Evolutionary conservation across 352 stramenopile species (phyloP).

Genomic region (Globisporangium paroecandrum): DNA sequence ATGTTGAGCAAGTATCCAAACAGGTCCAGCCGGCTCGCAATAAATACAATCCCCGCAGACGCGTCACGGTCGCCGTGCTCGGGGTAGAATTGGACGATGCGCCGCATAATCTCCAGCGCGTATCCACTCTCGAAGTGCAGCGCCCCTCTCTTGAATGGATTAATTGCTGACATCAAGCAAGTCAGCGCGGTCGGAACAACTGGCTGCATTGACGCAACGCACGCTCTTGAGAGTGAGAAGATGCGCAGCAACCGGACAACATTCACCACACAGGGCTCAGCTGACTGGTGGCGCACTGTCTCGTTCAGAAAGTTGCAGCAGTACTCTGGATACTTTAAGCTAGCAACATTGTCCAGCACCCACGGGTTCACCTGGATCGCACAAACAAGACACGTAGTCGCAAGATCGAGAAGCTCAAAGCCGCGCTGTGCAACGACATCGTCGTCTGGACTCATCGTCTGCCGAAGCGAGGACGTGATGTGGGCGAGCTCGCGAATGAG

Average conservation of each 20-base stretch:
- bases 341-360: constrained; percentile 47
- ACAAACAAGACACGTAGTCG: constrained; percentile 77
- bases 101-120: constrained; percentile 70
- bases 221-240: constrained; percentile 51
- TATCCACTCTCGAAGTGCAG: constrained; percentile 68
- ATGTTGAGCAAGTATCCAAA: constrained; percentile 77
- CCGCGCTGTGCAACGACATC: constrained; percentile 63
- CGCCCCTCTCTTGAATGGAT: constrained; percentile 39
- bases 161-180: constrained; percentile 50
- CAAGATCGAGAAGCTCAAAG: constrained; percentile 64
- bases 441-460: constrained; percentile 62
- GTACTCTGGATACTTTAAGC: constrained; percentile 60
- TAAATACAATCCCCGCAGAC: constrained; percentile 65
- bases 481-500: constrained; percentile 65
- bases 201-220: constrained; percentile 53
- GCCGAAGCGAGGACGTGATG: constrained; percentile 56
- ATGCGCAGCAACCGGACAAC: constrained; percentile 69
- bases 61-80: constrained; percentile 62
- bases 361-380: constrained; percentile 66
- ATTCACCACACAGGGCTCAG: constrained; percentile 59
- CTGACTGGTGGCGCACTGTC: constrained; percentile 53
- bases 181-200: constrained; percentile 54
- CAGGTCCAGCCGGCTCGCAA: constrained; percentile 62
- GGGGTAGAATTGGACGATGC: constrained; percentile 62
- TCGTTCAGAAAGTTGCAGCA: constrained; percentile 69